Base-by-base conservation (phyloP, 192 early-diverging fungal species). In the Podila minutissima region DNA sequence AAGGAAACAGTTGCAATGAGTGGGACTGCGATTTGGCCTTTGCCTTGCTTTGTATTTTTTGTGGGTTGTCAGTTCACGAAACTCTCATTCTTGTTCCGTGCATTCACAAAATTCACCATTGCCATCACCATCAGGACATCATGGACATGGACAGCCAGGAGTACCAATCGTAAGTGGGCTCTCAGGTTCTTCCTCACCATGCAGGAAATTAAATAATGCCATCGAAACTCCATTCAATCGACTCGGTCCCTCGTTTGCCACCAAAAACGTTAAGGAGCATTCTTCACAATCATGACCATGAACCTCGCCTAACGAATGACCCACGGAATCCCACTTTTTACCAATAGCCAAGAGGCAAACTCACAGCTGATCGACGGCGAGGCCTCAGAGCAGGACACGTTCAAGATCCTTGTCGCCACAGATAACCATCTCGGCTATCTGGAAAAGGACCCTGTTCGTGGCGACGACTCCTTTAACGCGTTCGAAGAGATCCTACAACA, bases 391-490 rank as follows among this genome's bases (percentile, higher is more conserved):
- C 28, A 59, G 51, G 78, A 90, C 57, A 83, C 84, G 4, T 67
- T 89, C 38, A 77, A 72, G 29, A 92, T 96, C n/a, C 79, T 97
- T 31, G 78, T 96, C 26, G 94, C 97, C 12, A 97, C 97, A 13
- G 97, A 99, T 79, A 97, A 96, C 81, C 97, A 99, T 77, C 81
- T 99, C 13, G 97, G 97, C 1, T 99, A 93, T 64, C 69, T 95
- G 65, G 97, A 98, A 75, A 92, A 92, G 57, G 96, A 99, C 85
- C 94, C 95, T 1, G 77, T 97, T 7, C 89, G 96, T 9, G 90
- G 90, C 17, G 84, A 93, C 33, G 97, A 99, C 78, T 95, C 95
- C 11, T 94, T 97, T 66, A 64, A 75, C 5, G 87, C 96, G 20
- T 97, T 99, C 83, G 90, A 89, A 70, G 97, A 99, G 79, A 94